Evolutionary conservation across 352 stramenopile species (phyloP), one percentile per base, ranked within the genome.

Genomic region (Pythium aristosporum): DNA sequence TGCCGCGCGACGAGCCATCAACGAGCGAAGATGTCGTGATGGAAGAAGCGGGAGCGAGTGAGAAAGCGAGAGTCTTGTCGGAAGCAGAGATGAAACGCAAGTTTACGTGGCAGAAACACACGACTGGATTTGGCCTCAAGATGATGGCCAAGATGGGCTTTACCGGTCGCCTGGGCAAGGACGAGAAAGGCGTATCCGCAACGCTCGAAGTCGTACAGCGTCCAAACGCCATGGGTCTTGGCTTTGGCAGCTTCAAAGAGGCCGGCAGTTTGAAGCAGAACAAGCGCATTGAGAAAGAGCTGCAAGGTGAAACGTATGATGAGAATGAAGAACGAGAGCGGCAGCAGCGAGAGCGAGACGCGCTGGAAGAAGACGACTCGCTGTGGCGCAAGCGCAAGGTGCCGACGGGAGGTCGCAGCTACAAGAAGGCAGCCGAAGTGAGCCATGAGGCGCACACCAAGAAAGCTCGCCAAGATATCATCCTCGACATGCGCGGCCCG

Each of bases 131-230:
- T 63, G 96, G 95, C 12, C 88, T 94, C 60, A 98, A 98, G 73
- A 90, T 99, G 74, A 73, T 99, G 53, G 70, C 87, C 25, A 99
- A 98, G 74, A 98, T 99, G 93, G 96, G 96, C 44, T 99, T 98
- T 67, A 91, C 78, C 18, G 95, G 94, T 15, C 92, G 95, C 20
- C 71, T 99, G 25, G 95, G 95, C 28, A 97, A 96, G 65, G 85
- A 97, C 44, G 89, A 97, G 60, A 89, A 91, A 55, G 94, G 95
- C 50, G 94, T 99, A 36, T 97, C 94, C 10, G 73, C 85, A 28
- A 94, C 92, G 1, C 79, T 99, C 36, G 89, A 98, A 68, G 96
- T 99, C 5, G 94, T 98, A 21, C 88, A 97, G 64, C 89, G 96
- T 13, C 95, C 96, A 0, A 75, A 74, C 13, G 91, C 96, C 58